Base-by-base conservation (phyloP, 139 green algal species). In the Micractinium sp. region DNA sequence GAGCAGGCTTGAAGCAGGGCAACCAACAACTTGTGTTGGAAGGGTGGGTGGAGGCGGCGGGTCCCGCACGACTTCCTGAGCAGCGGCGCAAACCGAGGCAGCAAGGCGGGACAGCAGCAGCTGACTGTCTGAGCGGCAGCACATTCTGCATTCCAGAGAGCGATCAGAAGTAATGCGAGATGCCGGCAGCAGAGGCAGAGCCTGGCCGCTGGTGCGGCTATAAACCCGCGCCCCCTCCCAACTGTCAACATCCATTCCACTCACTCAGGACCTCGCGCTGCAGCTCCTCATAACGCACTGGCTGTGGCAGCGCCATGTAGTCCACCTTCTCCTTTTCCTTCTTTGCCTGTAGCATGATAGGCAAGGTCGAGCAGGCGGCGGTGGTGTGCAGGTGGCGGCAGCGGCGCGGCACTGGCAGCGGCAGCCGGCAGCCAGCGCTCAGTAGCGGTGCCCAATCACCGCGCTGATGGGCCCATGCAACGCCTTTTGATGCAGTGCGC, bases 211-310 rank as follows among this genome's bases (percentile, higher is more conserved):
- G 18, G 31, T 85, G 63, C 27, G 33, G 61, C 39, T 2, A 20
- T 29, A 53, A 13, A 80, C 3, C 33, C 25, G 78, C 14, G 4
- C 25, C 78, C 29, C 29, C 29, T n/a, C 3, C 53, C 56, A 22
- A 19, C 38, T 7, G n/a, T 33, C 3, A 25, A 47, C 33, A 5
- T 29, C 35, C 33, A n/a, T 23, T 18, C 23, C 20, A 88, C 92
- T 91, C 90, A 96, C 94, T 99, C 66, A 99, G 93, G 18, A 94
- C 92, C 88, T 99, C 97, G n/a, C 95, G 90, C 85, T 98, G 94
- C 77, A 99, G 92, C 78, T 99, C 97, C 90, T 99, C 97, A 93
- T 99, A 99, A 33, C 94, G 95, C 31, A 98, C 95, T 23, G 97
- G 97, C 41, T 94, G 89, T 27, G 97, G 97, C 41, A 99, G 92